These are phyloP conservation scores for Mucor racemosus DNA, from an alignment of 371 early-diverging fungal species.

Conservation along the genomic window DNA sequence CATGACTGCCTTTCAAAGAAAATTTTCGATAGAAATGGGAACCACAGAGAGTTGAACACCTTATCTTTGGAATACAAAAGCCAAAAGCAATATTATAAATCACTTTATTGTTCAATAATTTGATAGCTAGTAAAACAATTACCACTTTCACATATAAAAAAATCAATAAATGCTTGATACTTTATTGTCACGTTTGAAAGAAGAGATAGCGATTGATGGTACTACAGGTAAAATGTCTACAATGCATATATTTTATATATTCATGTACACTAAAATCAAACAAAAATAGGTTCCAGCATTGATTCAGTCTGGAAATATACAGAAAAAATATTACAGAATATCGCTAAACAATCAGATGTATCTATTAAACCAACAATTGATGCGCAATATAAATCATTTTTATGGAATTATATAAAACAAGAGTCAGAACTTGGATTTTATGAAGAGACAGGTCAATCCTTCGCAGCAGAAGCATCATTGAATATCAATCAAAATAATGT, in stretches of 20 bases:
- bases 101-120: too few relatives aligned
- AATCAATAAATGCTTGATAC: conserved; percentile 28
- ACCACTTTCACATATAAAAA: too few relatives aligned
- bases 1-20: too few relatives aligned
- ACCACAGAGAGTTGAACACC: too few relatives aligned
- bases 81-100: too few relatives aligned
- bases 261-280: neutral
- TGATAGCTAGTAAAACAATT: too few relatives aligned
- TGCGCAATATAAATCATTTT: conserved; percentile 30
- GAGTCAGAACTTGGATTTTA: conserved; percentile 24
- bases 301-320: conserved; percentile 29
- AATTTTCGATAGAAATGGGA: too few relatives aligned
- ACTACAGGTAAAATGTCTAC: conserved; percentile 17
- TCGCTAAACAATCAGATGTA: conserved; percentile 1
- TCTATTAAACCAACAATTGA: conserved; percentile 28
- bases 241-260: neutral
- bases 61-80: too few relatives aligned
- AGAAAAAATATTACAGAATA: conserved; percentile 5
- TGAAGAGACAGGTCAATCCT: conserved; percentile 3
- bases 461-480: neutral
- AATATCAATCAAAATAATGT: neutral
- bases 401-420: conserved; percentile 33
- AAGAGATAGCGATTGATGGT: conserved; percentile 36
- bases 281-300: conserved; percentile 20
- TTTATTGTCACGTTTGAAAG: conserved; percentile 26